These are phyloP conservation scores for Pisolithus thermaeus DNA, from an alignment of 1,284 basidiomycete species.

Conservation along the genomic window DNA sequence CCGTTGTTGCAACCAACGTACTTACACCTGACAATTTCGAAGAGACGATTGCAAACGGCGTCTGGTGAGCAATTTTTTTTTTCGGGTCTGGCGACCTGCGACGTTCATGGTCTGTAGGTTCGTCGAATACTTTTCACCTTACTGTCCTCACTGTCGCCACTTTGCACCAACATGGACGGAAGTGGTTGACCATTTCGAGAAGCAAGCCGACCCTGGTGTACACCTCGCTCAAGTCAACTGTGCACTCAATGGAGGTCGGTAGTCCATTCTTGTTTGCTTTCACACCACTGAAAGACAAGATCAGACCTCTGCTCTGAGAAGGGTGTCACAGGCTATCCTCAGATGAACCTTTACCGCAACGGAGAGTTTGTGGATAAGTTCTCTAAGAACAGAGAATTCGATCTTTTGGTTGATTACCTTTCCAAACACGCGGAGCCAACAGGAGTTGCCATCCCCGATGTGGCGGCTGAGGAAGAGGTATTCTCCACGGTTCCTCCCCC, in stretches of 20 bases:
- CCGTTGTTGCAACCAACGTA: slow-evolving; percentile 32
- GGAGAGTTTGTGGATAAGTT: slow-evolving; percentile 61
- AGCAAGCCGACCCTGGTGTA: slow-evolving; percentile 52
- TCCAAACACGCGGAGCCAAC: slow-evolving; percentile 28
- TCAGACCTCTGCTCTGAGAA: slow-evolving; percentile 76
- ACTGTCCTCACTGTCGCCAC: slow-evolving; percentile 69
- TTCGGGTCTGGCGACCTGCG: neutral
- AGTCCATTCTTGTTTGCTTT: neutral
- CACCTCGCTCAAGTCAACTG: slow-evolving; percentile 86
- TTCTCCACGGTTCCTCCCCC: slow-evolving; percentile 2
- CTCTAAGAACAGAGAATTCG: slow-evolving; percentile 44
- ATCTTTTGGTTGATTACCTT: slow-evolving; percentile 48
- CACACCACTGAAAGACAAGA: neutral
- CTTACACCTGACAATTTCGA: slow-evolving; percentile 67
- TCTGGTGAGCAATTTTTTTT: slow-evolving; percentile 47
- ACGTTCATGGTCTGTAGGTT: slow-evolving; percentile 36
- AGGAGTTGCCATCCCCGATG: neutral
- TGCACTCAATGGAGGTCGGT: slow-evolving; percentile 72
- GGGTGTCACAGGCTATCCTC: slow-evolving; percentile 71
- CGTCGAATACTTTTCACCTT: slow-evolving; percentile 74
- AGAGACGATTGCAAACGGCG: slow-evolving; percentile 47
- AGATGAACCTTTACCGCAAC: slow-evolving; percentile 70
- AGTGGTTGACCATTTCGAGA: slow-evolving; percentile 55
- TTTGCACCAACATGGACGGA: slow-evolving; percentile 85
- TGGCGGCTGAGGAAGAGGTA: neutral